Base-by-base conservation (phyloP, 2,329 filamentous ascomycete species). In the Acrocalymma vagum region DNA sequence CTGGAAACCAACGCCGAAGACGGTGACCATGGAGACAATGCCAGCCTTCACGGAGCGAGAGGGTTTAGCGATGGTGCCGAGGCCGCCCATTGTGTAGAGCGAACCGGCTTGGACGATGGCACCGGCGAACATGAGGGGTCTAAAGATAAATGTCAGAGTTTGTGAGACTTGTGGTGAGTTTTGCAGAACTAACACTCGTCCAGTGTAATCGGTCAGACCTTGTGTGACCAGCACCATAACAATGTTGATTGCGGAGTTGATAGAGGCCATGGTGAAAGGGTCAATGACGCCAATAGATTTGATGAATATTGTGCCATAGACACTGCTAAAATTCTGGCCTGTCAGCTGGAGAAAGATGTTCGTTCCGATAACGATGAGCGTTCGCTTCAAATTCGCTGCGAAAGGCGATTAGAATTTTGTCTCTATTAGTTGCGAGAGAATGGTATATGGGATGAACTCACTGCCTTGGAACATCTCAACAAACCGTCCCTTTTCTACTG, bases 281-380 rank as follows among this genome's bases (percentile, higher is more conserved):
- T 45, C 38, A 24, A 53, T 18, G 14, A 39, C 38, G 9, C 42
- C 27, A 18, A 54, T 36, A 23, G 38, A 29, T 13, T 52, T 52
- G 31, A 56, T 45, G 37, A 54, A 52, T 8, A 56, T 26, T 3
- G 53, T 39, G 8, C 53, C 53, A 29, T 56, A 56, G 8, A 43
- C 38, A 8, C 36, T 45, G 17, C 38, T 36, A 27, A 56, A 52
- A 15, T 40, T 42, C 24, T 50, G 45, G 9, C 52, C 52, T 9
- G 52, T 51, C 6, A 47, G 22, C 25, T 53, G 47, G 6, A 49
- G 47, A 30, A 54, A 50, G 20, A 42, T 32, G 6, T 42, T 48
- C 2, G 44, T 38, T 4, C 29, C 34, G 9, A 48, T 33, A 9
- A 41, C 42, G 14, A 49, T 40, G 4, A 29, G 9, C 3, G 42